Base-by-base conservation (phyloP, 2,329 filamentous ascomycete species). In the Hirsutella minnesotensis region DNA sequence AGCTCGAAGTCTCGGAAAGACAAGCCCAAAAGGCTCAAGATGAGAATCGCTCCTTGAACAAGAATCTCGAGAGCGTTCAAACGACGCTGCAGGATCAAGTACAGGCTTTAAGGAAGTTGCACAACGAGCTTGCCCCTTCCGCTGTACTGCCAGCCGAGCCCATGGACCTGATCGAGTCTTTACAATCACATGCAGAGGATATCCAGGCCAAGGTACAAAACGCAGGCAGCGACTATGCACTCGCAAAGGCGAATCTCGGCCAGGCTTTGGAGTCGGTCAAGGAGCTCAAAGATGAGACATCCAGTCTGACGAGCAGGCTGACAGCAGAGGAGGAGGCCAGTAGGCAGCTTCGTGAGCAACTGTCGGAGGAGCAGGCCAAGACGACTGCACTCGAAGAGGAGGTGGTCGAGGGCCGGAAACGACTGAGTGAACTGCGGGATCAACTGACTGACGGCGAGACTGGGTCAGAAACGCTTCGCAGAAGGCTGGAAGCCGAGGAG, bases 371-470 rank as follows among this genome's bases (percentile, higher is more conserved):
- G 49, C 69, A 70, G 53, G 73, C 75, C 15, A 73, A 69, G 52
- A 67, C 69, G 3, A 46, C 56, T n/a, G 69, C 73, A 3, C 60
- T 81, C 1, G 75, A 81, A 51, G 58, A 54, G 22, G 75, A 81
- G 52, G 59, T 79, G 3, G 68, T 73, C 2, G 78, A 84, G 44
- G 78, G 83, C 46, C 79, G 84, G 33, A 67, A 73, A 13, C 82
- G 92, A 51, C 70, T 94, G 19, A 75, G 72, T 44, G 68, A 74
- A 22, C 66, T 94, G 19, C 77, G 85, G 44, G 67, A 69, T 15
- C 83, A 83, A 58, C 81, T 94, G 55, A 78, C 83, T 1, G 83
- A 89, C 49, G 88, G 86, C 15, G 86, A 92, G 60, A 88, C 81
- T 3, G 87, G 87, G 5, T 88, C 86, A 0, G 86, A 89, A 59